Base-by-base conservation (phyloP, 2,329 filamentous ascomycete species). In the Colletotrichum somersetense region DNA sequence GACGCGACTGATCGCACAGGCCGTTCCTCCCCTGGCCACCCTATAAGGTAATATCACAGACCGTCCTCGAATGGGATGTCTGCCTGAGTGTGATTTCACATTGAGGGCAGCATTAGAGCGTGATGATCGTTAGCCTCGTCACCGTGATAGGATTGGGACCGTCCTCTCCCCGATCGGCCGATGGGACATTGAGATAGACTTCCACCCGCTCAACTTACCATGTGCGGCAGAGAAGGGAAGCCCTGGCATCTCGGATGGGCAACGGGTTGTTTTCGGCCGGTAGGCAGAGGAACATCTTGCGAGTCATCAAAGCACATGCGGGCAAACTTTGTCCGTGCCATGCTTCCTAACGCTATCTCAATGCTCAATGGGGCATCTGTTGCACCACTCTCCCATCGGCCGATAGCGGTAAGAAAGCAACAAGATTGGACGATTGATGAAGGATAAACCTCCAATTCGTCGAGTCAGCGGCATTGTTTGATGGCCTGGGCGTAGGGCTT, bases 1-100 rank as follows among this genome's bases (percentile, higher is more conserved):
- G 71, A n/a, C 67, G 26, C 26, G 57, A 67, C 61, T 40, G 62
- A 58, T 71, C 30, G 62, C 71, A 59, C 58, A 42, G 35, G 56
- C 50, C 57, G 26, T 40, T 30, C 62, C 20, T 40, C 11, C n/a
- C 8, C 44, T 20, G 20, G 16, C 26, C 16, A 23, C 52, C 53
- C 38, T 30, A 48, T 48, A 20, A 23, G 48, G 59, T 26, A 61
- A 55, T 61, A 58, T 71, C 56, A 71, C 71, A 52, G 33, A 61
- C 18, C 48, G 14, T 62, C 67, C 62, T 66, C 71, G 62, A 71
- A 73, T 73, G 71, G 71, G 56, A 63, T 57, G 56, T 70, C 58
- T 63, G 53, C 46, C 57, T 35, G 26, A 30, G 40, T 74, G 70
- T 73, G 72, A 73, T 52, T 73, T 73, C 57, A 66, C 62, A 69